Evolutionary conservation across 2,329 filamentous ascomycete species (phyloP).

Genomic region (Zasmidium citrigriseum): DNA sequence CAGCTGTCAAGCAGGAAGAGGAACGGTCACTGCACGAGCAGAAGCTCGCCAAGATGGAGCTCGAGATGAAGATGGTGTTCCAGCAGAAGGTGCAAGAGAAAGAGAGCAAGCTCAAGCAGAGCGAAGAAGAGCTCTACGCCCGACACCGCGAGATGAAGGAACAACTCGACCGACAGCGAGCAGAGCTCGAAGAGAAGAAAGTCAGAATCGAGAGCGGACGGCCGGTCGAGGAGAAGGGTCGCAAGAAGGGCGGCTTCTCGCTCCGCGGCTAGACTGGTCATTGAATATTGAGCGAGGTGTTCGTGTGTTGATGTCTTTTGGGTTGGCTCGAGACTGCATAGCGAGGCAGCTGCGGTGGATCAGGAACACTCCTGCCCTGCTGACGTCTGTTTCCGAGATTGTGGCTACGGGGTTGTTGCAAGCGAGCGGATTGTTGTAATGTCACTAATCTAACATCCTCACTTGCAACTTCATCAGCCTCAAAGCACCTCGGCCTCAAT

Average conservation of each 20-base stretch:
- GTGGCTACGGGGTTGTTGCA: slow-evolving; percentile 16
- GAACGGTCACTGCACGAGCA: slow-evolving; percentile 97
- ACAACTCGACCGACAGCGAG: slow-evolving; percentile 90
- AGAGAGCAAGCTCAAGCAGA: slow-evolving; percentile 99
- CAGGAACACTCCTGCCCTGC: background rate
- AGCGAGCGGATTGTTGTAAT: slow-evolving; percentile 28
- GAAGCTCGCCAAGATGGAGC: slow-evolving; percentile 99
- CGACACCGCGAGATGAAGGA: slow-evolving; percentile 99
- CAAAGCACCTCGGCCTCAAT: background rate
- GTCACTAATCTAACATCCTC: slow-evolving; percentile 33
- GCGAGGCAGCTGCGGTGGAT: slow-evolving; percentile 11
- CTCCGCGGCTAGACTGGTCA: slow-evolving; percentile 59
- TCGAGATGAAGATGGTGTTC: slow-evolving; percentile 99
- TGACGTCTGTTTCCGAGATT: slow-evolving; percentile 8
- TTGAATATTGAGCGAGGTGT: slow-evolving; percentile 24
- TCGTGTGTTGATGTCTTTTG: slow-evolving; percentile 14
- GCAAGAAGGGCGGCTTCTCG: slow-evolving; percentile 95
- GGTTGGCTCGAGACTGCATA: slow-evolving; percentile 8
- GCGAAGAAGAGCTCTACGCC: slow-evolving; percentile 97
- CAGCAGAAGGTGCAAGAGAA: slow-evolving; percentile 99
- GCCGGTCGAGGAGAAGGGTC: slow-evolving; percentile 95
- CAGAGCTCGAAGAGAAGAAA: slow-evolving; percentile 99
- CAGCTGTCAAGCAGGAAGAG: slow-evolving; percentile 99
- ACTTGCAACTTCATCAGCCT: slow-evolving; percentile 24
- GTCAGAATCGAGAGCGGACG: slow-evolving; percentile 88